A percentile compares a stretch with the other conserved stretches of the same genome.
phyloP scores from a whole-genome alignment of 1,284 basidiomycete species.

The Tilletia walkeri region DNA sequence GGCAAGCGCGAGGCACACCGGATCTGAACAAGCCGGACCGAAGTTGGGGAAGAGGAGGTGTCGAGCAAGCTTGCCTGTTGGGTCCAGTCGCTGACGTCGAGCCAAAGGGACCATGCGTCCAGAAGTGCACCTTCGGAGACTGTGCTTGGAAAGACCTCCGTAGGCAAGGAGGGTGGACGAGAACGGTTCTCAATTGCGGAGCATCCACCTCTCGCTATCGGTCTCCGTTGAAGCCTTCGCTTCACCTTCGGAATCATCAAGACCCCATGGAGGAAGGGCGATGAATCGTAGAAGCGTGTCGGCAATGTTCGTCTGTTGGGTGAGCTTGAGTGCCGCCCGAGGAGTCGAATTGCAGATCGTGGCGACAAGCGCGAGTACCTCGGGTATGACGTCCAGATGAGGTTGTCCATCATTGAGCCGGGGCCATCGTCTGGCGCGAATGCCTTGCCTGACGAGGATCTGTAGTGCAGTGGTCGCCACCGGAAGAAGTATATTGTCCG shows the following conservation, averaged over 20 bases:
- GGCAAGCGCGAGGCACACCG: not conserved
- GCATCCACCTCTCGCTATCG: not conserved
- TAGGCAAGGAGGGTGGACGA: not conserved
- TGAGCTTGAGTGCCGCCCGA: conserved; percentile 4
- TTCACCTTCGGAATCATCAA: not conserved
- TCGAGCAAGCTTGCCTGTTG: not conserved
- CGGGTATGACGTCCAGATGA: not conserved
- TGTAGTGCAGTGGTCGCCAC: not conserved
- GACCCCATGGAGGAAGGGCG: not conserved
- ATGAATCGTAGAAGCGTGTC: not conserved
- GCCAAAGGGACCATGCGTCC: conserved; percentile 14
- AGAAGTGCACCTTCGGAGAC: not conserved
- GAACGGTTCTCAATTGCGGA: not conserved
- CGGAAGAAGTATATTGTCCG: too few species aligned
- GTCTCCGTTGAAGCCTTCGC: not conserved
- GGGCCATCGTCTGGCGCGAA: not conserved
- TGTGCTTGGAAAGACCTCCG: conserved; percentile 7
- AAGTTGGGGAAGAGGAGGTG: not conserved
- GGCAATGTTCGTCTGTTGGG: not conserved
- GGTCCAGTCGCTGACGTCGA: conserved; percentile 4
- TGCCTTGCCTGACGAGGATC: conserved; percentile 13
- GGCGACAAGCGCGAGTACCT: conserved; percentile 6
- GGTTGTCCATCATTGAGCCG: not conserved
- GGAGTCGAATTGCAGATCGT: conserved; percentile 4
- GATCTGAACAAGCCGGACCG: not conserved